Base-by-base conservation (phyloP, 176 grass and related monocot species). In the Ensete glaucum region DNA sequence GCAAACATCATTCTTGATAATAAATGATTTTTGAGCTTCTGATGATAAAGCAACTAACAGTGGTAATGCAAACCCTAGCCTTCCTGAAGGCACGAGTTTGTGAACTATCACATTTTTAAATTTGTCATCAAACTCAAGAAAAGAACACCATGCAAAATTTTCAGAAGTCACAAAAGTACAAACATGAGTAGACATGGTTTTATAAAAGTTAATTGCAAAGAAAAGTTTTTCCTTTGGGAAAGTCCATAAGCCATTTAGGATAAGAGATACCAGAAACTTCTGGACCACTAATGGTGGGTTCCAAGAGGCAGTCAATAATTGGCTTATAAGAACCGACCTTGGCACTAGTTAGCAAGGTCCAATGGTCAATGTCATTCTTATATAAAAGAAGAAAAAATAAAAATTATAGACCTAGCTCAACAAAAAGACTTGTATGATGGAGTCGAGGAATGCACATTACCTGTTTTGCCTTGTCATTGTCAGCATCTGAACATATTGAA, bases 391-490 rank as follows among this genome's bases (percentile, higher is more conserved):
- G 13, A 6, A 69, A 53, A 65, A 26, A 27, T 24, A 52, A 52
- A 82, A 26, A 67, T 43, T 52, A 25, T 71, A 1, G 81, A 67
- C 17, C 20, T 51, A n/a, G 13, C 11, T 2, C 27, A 70, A 26
- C 63, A 76, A 67, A 23, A 78, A 73, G 16, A 71, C 26, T 64
- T 34, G 48, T 19, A 79, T 24, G 34, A 66, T 71, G 16, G 17
- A 66, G 52, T 73, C 22, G 19, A 76, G 54, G 16, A 8, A 72
- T 50, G 2, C 43, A 63, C 62, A 51, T 53, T 90, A 89, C 90
- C 90, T 97, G 80, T 64, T 93, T 93, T 70, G 63, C 60, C 69
- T 93, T 93, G 22, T 75, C 83, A 74, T 93, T 83, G 26, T 89
- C 88, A 60, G 75, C 82, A 11, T 87, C 88, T 43, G 84, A 74